Percentiles rank a stretch among this genome's conserved stretches.
phyloP scores from a whole-genome alignment of 192 early-diverging fungal species.

The Coemansia sp. region DNA sequence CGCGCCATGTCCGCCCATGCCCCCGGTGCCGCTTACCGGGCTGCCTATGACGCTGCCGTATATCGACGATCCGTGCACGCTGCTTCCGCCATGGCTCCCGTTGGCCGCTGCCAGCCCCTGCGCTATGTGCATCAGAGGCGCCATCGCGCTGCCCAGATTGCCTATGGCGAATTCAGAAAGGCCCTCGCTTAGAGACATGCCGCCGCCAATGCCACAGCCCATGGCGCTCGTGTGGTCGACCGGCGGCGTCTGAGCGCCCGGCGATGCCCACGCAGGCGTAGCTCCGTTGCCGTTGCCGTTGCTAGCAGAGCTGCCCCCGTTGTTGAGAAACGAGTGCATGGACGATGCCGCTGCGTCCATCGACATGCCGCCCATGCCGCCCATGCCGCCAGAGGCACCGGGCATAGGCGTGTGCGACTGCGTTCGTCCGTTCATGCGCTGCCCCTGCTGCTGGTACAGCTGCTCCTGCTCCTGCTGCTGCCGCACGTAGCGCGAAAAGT shows the following conservation, averaged over 20 bases:
- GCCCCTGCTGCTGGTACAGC: conserved; percentile 7
- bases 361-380: neutral
- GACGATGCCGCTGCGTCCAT: neutral
- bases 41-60: conserved; percentile 50
- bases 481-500: conserved; percentile 37
- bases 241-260: conserved; percentile 12
- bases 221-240: conserved; percentile 9
- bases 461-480: conserved; percentile 27
- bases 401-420: conserved; percentile 4
- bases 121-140: conserved; percentile 44
- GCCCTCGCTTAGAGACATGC: conserved; percentile 40
- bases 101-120: conserved; percentile 22
- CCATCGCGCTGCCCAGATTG: conserved; percentile 38
- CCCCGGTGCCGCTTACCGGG: conserved; percentile 10
- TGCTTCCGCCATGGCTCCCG: conserved; percentile 24
- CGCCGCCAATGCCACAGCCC: neutral
- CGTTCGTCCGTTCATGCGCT: neutral
- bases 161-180: conserved; percentile 52
- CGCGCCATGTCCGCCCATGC: neutral
- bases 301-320: neutral
- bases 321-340: neutral
- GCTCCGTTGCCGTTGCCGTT: neutral
- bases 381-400: neutral
- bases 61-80: conserved; percentile 35
- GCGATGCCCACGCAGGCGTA: conserved; percentile 10